These are phyloP conservation scores for Chaetomiaceae sp. DNA, from an alignment of 2,329 filamentous ascomycete genomes.

Conservation along the genomic window DNA sequence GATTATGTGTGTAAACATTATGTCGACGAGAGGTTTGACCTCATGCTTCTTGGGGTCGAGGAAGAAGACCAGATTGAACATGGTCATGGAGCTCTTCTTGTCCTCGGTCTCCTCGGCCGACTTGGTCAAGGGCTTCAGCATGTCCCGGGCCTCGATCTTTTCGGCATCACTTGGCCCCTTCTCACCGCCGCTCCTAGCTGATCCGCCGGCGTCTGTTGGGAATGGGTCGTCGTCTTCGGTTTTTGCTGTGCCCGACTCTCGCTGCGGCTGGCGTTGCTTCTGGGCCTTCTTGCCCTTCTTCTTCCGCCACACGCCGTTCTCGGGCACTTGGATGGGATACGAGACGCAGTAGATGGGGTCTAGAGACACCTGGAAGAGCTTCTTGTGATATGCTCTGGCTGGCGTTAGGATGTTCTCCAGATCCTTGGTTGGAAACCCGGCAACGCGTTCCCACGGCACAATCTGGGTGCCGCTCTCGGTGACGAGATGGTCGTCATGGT, in stretches of 20 bases:
- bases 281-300: conserved; percentile 41
- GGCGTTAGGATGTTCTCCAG: conserved; percentile 78
- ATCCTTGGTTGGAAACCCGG: conserved; percentile 70
- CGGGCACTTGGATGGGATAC: conserved; percentile 75
- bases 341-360: conserved; percentile 78
- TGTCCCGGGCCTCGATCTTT: conserved; percentile 31
- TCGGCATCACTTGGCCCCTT: conserved; percentile 27
- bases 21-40: conserved; percentile 68
- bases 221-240: conserved; percentile 29
- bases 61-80: conserved; percentile 97
- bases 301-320: conserved; percentile 73
- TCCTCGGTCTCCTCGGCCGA: conserved; percentile 49
- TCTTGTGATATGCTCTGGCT: conserved; percentile 71
- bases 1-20: conserved; percentile 78
- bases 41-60: conserved; percentile 76
- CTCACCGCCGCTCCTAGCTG: too few relatives aligned
- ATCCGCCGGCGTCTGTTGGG: conserved; percentile 29
- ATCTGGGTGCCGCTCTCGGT: conserved; percentile 54
- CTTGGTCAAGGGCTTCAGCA: conserved; percentile 32
- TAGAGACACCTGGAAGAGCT: conserved; percentile 74
- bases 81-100: conserved; percentile 73
- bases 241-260: conserved; percentile 32
- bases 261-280: conserved; percentile 30
- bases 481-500: conserved; percentile 52
- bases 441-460: conserved; percentile 67